A percentile compares a stretch with the other conserved stretches of the same genome.
Evolutionary conservation across 2,329 filamentous ascomycete species (phyloP).

Genomic region (Fusarium burgessii): DNA sequence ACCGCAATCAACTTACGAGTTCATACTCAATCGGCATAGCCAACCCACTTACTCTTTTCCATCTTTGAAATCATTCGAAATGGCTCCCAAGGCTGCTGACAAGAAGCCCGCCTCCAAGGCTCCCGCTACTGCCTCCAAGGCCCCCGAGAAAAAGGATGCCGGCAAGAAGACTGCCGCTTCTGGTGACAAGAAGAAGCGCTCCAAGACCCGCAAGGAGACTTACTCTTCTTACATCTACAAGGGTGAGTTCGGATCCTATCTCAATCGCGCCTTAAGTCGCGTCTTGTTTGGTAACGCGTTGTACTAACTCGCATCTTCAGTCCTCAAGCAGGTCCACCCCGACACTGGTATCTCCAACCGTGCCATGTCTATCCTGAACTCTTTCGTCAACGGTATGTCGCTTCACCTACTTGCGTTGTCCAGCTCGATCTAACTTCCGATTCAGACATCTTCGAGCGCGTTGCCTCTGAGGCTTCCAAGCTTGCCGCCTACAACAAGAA

Average conservation of each 20-base stretch:
- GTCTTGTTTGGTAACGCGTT: conserved; percentile 22
- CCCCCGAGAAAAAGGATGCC: conserved; percentile 97
- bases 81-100: conserved; percentile 97
- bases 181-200: conserved; percentile 99
- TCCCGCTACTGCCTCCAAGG: conserved; percentile 77
- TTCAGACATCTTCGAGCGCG: conserved; percentile 97
- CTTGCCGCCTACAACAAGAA: conserved; percentile 99
- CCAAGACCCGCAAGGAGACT: conserved; percentile 99
- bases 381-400: conserved; percentile 93
- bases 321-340: conserved; percentile 99
- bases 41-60: conserved; percentile 19
- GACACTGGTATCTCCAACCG: conserved; percentile 99
- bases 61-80: conserved; percentile 58
- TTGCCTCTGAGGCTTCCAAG: conserved; percentile 98
- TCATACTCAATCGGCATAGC: conserved; percentile 28
- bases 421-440: conserved; percentile 2
- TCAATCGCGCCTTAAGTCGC: conserved; percentile 17
- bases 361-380: conserved; percentile 99
- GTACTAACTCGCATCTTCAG: conserved; percentile 61
- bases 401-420: neutral
- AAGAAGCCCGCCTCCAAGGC: conserved; percentile 99
- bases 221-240: conserved; percentile 99
- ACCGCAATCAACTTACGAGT: conserved; percentile 33
- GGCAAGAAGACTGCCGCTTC: conserved; percentile 99
- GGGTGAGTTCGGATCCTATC: conserved; percentile 69